Conservation (phyloP, 768 basidiomycete genomes). For the Suillus paluster region DNA sequence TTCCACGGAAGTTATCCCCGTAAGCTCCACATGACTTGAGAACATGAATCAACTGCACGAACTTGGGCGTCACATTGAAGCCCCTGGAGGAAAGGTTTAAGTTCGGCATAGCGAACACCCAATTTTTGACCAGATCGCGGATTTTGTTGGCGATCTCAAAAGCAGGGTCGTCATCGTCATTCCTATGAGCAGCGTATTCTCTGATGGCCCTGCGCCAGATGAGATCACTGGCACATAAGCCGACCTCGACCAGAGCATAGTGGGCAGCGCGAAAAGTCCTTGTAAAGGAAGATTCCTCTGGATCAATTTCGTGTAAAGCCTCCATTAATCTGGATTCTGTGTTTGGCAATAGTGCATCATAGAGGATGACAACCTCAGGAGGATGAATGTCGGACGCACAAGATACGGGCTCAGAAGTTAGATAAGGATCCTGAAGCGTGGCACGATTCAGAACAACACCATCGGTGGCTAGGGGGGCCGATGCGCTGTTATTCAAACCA, state of each 20-base stretch:
- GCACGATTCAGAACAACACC: constrained; percentile 12
- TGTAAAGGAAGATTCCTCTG: constrained; percentile 40
- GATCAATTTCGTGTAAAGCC: constrained; percentile 51
- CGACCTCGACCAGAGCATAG: constrained; percentile 56
- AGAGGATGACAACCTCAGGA: constrained; percentile 57
- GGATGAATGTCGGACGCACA: constrained; percentile 45
- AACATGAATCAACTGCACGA: constrained; percentile 60
- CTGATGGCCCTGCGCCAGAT: constrained; percentile 64
- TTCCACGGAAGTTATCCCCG: constrained; percentile 64
- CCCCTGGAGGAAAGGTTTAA: constrained; percentile 56
- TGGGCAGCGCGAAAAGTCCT: constrained; percentile 53
- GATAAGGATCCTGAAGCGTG: constrained; percentile 16
- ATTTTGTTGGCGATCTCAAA: constrained; percentile 29
- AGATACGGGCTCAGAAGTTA: constrained; percentile 29
- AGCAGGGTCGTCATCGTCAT: constrained; percentile 38
- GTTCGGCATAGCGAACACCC: constrained; percentile 68
- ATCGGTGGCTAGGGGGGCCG: constrained; percentile 18
- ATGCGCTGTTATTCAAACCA: constrained; percentile 24
- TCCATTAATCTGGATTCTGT: constrained; percentile 49
- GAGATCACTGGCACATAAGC: constrained; percentile 70
- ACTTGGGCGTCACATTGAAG: constrained; percentile 74
- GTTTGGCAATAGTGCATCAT: constrained; percentile 43
- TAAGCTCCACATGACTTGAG: constrained; percentile 57
- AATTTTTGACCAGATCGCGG: constrained; percentile 55
- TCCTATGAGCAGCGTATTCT: constrained; percentile 38